phyloP scores from a whole-genome alignment of 352 stramenopile genomes.

The Pythium coloratum region DNA sequence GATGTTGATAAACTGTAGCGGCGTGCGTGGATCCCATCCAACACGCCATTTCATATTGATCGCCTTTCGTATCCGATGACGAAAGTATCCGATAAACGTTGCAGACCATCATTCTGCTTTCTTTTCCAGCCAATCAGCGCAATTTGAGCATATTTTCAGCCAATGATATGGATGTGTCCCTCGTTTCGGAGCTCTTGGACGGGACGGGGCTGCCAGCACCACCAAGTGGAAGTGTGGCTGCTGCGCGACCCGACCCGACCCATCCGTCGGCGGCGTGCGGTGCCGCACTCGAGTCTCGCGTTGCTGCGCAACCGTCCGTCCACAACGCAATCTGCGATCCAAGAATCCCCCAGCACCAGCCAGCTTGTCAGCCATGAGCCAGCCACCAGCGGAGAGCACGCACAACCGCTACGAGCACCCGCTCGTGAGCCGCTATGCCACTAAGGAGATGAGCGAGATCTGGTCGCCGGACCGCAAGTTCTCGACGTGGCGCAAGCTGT shows the following conservation, averaged over 20 bases:
- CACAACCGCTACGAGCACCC: slow-evolving; percentile 89
- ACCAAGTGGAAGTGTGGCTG: slow-evolving; percentile 10
- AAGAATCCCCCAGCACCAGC: background rate
- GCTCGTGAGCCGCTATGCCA: slow-evolving; percentile 94
- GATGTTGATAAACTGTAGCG: background rate
- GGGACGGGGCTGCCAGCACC: slow-evolving; percentile 27
- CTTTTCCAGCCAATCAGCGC: slow-evolving; percentile 5
- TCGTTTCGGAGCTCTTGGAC: slow-evolving; percentile 3
- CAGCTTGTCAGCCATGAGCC: slow-evolving; percentile 32
- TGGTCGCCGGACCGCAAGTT: slow-evolving; percentile 99
- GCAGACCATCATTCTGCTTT: slow-evolving; percentile 6
- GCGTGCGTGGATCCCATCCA: too few species aligned
- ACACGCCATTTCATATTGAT: background rate
- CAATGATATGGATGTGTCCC: slow-evolving; percentile 13
- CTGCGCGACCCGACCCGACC: background rate
- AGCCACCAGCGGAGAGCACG: slow-evolving; percentile 31
- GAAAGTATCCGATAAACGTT: background rate
- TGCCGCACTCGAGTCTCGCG: slow-evolving; percentile 12
- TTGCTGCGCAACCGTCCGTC: background rate
- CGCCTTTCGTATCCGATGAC: background rate
- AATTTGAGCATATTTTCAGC: background rate
- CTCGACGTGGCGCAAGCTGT: slow-evolving; percentile 98
- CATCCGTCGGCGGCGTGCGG: slow-evolving; percentile 14
- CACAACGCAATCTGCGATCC: slow-evolving; percentile 22
- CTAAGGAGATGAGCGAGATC: slow-evolving; percentile 99